Evolutionary conservation across 225 moss, liverwort and hornwort genomes (phyloP).

Genomic region (Pleurozium schreberi): DNA sequence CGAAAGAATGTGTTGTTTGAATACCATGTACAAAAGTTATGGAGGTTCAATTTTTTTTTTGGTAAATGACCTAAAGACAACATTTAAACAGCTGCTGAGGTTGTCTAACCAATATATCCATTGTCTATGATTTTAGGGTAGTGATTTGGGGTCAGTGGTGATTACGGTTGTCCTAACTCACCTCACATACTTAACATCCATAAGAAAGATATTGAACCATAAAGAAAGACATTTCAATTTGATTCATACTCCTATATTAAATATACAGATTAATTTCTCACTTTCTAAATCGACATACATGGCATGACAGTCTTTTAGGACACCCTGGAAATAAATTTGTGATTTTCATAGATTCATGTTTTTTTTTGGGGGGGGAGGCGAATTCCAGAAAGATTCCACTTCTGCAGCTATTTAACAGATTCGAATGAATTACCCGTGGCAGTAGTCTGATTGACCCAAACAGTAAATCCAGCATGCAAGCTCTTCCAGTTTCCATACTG

Average conservation of each 20-base stretch:
- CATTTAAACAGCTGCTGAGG: neutral
- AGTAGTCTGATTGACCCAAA: constrained; percentile 74
- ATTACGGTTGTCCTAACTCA: neutral
- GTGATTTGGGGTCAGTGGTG: neutral
- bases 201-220: too few species aligned
- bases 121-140: neutral
- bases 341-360: neutral
- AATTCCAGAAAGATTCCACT: neutral
- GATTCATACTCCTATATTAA: neutral
- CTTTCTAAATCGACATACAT: neutral
- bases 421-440: constrained; percentile 45
- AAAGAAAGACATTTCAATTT: neutral
- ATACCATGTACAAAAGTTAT: neutral
- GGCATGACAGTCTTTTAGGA: neutral
- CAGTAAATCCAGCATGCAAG: constrained; percentile 77
- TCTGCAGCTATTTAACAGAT: neutral
- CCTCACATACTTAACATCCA: neutral
- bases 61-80: neutral
- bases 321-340: neutral
- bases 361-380: too few species aligned
- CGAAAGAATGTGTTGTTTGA: neutral
- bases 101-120: neutral
- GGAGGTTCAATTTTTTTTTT: neutral
- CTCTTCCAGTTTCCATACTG: constrained; percentile 62
- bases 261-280: neutral